Evolutionary conservation across 345 rosid species (phyloP).

Genomic region (Rhodamnia rubescens): DNA sequence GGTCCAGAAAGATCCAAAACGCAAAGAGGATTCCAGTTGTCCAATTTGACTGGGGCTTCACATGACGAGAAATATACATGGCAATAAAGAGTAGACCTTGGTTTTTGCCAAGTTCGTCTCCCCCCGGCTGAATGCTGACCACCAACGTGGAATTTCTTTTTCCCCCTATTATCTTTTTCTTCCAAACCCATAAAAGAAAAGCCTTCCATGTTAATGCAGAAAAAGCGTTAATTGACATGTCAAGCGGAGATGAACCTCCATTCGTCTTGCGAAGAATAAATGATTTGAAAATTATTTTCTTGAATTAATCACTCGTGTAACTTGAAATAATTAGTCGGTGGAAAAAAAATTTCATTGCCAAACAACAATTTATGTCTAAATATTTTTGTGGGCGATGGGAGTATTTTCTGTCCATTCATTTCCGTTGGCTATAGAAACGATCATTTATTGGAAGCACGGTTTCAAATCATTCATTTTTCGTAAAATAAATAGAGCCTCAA

Average conservation of each 20-base stretch:
- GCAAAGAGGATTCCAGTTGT: too few species aligned
- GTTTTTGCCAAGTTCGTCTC: not conserved
- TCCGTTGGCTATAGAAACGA: not conserved
- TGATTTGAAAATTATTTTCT: not conserved
- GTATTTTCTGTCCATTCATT: not conserved
- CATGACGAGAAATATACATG: too few species aligned
- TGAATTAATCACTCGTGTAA: too few species aligned
- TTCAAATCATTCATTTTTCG: not conserved
- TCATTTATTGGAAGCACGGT: not conserved
- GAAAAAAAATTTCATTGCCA: not conserved
- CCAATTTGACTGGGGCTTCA: too few species aligned
- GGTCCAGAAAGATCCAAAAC: too few species aligned
- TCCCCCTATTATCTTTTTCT: not conserved
- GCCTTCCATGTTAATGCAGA: too few species aligned
- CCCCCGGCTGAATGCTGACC: not conserved
- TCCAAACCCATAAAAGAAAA: not conserved
- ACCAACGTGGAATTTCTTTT: not conserved
- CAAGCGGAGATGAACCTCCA: not conserved
- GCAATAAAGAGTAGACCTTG: not conserved
- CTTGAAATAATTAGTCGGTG: not conserved
- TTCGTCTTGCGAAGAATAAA: fast-evolving
- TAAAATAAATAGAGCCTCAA: too few species aligned
- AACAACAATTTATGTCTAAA: not conserved
- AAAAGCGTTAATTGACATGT: not conserved
- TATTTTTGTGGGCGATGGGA: not conserved